These are phyloP conservation scores for Crotalaria pallida DNA, from an alignment of 306 rosid species.

Conservation along the genomic window DNA sequence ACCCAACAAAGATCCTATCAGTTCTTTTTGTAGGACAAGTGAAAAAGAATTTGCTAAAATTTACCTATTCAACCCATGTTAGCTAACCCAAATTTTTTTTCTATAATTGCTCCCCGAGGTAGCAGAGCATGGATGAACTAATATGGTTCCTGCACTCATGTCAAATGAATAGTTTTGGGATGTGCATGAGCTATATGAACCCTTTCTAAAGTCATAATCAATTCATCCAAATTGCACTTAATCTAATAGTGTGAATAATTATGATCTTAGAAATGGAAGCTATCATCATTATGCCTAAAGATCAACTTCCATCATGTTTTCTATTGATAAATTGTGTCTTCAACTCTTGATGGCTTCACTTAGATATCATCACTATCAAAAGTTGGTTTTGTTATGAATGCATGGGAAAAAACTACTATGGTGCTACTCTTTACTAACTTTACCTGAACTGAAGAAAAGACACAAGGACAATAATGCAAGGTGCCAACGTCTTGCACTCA, in stretches of 20 bases:
- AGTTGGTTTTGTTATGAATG: not conserved
- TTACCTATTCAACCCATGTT: not conserved
- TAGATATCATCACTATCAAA: not conserved
- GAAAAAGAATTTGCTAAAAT: not conserved
- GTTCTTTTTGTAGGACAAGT: conserved; percentile 1
- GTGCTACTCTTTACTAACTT: not conserved
- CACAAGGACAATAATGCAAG: conserved; percentile 40
- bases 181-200: not conserved
- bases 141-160: not conserved
- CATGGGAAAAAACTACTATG: not conserved
- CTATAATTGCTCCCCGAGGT: not conserved
- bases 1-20: conserved; percentile 7
- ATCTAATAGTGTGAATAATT: not conserved
- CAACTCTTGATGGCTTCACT: not conserved
- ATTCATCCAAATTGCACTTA: not conserved
- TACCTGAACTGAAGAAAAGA: conserved; percentile 65
- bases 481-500: conserved; percentile 42
- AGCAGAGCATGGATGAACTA: not conserved
- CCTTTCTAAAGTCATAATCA: not conserved
- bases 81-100: not conserved
- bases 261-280: not conserved
- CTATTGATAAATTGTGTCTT: not conserved
- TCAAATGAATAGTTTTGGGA: not conserved
- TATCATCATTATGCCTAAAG: not conserved
- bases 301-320: not conserved